A percentile compares a stretch with the other conserved stretches of the same genome.
These are phyloP conservation scores for Akebia trifoliata DNA, from an alignment of 164 flowering plant species.

Conservation along the genomic window DNA sequence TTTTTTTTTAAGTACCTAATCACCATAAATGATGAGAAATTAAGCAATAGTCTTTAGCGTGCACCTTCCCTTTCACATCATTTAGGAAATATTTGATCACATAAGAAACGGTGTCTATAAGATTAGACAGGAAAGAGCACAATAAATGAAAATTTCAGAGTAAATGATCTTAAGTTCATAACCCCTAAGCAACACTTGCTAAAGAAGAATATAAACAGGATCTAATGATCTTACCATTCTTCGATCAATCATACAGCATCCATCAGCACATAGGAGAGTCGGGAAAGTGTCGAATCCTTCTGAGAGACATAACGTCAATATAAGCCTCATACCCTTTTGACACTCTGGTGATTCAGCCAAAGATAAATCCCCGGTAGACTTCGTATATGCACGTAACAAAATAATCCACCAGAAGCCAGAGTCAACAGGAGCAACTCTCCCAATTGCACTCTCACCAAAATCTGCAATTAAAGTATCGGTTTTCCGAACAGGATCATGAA, in stretches of 20 bases:
- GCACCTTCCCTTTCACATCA: no score
- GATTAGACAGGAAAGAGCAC: no score
- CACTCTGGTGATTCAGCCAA: conserved; percentile 31
- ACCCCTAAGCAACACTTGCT: background rate
- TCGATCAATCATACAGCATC: conserved; percentile 34
- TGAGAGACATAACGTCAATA: conserved; percentile 28
- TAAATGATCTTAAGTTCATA: no score
- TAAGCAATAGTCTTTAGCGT: no score
- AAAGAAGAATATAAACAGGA: background rate
- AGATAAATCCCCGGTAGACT: conserved; percentile 34
- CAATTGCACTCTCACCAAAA: conserved; percentile 41
- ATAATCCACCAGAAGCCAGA: conserved; percentile 43
- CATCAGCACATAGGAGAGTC: conserved; percentile 35
- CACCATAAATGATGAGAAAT: no score
- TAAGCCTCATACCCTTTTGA: conserved; percentile 35
- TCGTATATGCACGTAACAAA: conserved; percentile 32
- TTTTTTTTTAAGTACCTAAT: no score
- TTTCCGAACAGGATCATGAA: conserved; percentile 27
- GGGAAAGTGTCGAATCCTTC: conserved; percentile 40
- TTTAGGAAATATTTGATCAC: no score
- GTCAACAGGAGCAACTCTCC: conserved; percentile 39
- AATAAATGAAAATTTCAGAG: no score
- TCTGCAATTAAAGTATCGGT: conserved; percentile 29
- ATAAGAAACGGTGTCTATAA: no score
- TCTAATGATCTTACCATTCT: conserved; percentile 23